phyloP scores from a whole-genome alignment of 192 early-diverging fungal genomes.

The Coemansia biformis region DNA sequence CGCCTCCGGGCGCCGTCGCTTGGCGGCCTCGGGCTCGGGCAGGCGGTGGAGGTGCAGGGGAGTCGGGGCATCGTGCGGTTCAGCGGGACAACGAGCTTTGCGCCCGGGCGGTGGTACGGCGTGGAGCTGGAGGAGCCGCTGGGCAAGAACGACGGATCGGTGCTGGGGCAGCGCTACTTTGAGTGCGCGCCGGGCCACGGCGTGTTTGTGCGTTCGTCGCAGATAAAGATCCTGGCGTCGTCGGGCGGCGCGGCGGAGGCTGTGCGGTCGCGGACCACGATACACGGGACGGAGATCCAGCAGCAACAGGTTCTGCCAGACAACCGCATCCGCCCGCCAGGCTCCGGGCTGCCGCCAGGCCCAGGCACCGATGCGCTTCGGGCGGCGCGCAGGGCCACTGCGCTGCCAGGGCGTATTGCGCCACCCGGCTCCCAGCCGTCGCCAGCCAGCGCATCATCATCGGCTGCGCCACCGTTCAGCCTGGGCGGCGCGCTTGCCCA shows the following conservation, averaged over 20 bases:
- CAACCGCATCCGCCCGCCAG: no score
- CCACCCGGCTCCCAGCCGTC: no score
- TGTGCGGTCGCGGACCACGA: slow-evolving; percentile 5
- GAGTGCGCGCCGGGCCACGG: slow-evolving; percentile 66
- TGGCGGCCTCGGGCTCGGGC: slow-evolving; percentile 24
- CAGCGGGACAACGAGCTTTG: slow-evolving; percentile 75
- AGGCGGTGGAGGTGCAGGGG: slow-evolving; percentile 56
- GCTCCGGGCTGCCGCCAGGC: no score
- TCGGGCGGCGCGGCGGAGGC: neutral
- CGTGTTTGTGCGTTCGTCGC: slow-evolving; percentile 70
- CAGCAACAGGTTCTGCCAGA: neutral
- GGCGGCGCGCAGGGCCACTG: slow-evolving; percentile 14
- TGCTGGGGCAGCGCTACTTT: slow-evolving; percentile 75
- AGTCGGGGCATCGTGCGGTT: slow-evolving; percentile 69
- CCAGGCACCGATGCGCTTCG: slow-evolving; percentile 12
- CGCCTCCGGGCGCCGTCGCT: slow-evolving; percentile 18
- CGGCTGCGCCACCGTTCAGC: no score
- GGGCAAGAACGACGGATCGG: slow-evolving; percentile 77
- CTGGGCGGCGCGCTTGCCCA: no score
- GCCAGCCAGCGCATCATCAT: no score
- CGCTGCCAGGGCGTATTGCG: slow-evolving; percentile 19
- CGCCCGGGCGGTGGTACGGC: slow-evolving; percentile 83
- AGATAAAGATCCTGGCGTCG: slow-evolving; percentile 43
- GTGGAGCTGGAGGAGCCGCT: slow-evolving; percentile 70
- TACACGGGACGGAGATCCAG: slow-evolving; percentile 28